Base-by-base conservation (phyloP, 108 stramenopile species). In the Asterionellopsis glacialis region DNA sequence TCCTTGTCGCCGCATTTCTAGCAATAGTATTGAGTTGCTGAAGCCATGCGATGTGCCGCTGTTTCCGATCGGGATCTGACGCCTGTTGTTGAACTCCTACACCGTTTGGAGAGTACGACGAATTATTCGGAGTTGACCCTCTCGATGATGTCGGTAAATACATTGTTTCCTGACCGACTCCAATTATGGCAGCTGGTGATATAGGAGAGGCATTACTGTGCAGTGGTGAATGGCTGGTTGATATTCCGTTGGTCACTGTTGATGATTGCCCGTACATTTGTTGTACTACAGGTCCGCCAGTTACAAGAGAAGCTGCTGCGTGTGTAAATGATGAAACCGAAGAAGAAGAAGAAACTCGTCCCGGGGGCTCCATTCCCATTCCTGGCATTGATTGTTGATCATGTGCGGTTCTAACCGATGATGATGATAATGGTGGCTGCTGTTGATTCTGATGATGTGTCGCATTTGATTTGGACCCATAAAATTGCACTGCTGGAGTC, bases 141-240 rank as follows among this genome's bases (percentile, higher is more conserved):
- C 70, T 51, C 26, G 75, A 63, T 12, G 80, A 77, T 41, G 84
- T 84, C 11, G 90, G 90, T 12, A 91, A 61, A 84, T 87, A 83
- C 45, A 91, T 75, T 65, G 61, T 81, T 74, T 91, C 90, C 15
- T 83, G 77, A 1, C 58, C 77, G 14, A 54, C 22, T 41, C 84
- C 82, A 65, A 87, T 67, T 73, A 83, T 73, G 18, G 72, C 69
- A 7, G 87, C 68, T 18, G 90, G 86, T 25, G 85, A 85, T n/a
- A 91, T 71, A 11, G 89, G 89, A 44, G 83, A 81, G 48, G 25
- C 16, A 19, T 23, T 14, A 28, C 57, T 42, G 47, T 24, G 28
- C 57, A 50, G 55, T 38, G 27, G 45, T 41, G 28, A 12, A 39
- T 13, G 38, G n/a, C 16, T 18, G 16, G 5, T 7, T 45, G 15